Evolutionary conservation across 106 monocot species (phyloP), one percentile per base, ranked within the genome.

Genomic region (Apostasia shenzhenica): DNA sequence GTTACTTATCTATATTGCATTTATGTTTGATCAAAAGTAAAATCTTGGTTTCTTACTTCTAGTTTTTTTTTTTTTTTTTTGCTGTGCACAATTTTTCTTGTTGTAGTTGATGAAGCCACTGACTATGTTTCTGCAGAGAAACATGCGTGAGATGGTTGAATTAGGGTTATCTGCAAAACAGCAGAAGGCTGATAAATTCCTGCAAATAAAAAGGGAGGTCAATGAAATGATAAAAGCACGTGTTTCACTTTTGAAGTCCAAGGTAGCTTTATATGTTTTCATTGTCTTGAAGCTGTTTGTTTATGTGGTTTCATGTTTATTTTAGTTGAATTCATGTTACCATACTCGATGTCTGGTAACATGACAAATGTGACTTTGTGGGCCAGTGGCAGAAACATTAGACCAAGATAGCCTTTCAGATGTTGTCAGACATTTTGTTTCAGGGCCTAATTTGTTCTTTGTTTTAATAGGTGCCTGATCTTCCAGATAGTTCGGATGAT

Each of bases 111-210:
- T 68, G 67, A 48, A 13, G 57, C 48, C n/a, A 40, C 39, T 50
- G n/a, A 10, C 48, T 48, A 60, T 60, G 67, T 59, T 43, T 59
- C 71, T 60, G 70, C 80, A 95, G 95, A 95, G 92, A 73, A 86
- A 92, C 57, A 78, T 97, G 84, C 92, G 79, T 75, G 92, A 89
- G 67, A 86, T 97, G 92, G 82, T 97, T 72, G 84, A 89, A 82
- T 65, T 78, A 82, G 89, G 95, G 69, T 72, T 89, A n/a, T 86
- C 86, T 59, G 89, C 88, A 63, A 95, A 95, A 68, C 91, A 86
- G 60, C 76, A 80, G 73, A 97, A 92, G 67, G 75, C 73, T 72
- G 84, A 85, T 70, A 86, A 77, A 73, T 85, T 92, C 45, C 86
- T 85, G 62, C 86, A 87, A 67, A 80, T 97, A 39, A 97, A 92